Percentiles rank a stretch among this genome's conserved stretches.
phyloP scores from a whole-genome alignment of 345 rosid species.

The Mallotus nudiflorus region DNA sequence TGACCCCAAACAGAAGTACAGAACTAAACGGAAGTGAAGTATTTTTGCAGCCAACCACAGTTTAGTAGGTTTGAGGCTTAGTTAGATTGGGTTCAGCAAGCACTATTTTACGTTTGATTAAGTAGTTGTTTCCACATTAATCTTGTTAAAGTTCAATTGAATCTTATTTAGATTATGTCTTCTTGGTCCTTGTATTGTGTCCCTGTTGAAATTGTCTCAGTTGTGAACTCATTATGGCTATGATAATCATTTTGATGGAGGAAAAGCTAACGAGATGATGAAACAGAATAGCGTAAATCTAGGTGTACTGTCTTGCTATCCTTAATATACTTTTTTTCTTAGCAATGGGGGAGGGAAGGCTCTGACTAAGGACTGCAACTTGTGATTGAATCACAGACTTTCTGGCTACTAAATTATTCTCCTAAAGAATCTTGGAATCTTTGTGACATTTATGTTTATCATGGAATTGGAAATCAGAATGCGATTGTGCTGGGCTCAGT shows the following conservation, averaged over 20 bases:
- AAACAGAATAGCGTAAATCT: neutral
- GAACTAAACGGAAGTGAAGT: neutral
- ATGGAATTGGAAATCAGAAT: conserved; percentile 9
- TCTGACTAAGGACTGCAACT: neutral
- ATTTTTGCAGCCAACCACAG: neutral
- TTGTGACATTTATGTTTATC: neutral
- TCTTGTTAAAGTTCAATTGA: neutral
- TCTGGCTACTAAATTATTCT: neutral
- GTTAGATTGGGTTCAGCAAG: neutral
- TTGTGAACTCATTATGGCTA: neutral
- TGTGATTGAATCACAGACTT: neutral
- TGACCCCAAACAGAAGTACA: neutral
- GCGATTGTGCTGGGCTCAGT: too few relatives aligned
- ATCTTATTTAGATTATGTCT: neutral
- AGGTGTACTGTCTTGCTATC: neutral
- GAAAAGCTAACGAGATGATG: neutral
- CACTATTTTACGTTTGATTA: neutral
- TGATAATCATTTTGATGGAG: conserved; percentile 1
- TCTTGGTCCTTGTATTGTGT: neutral
- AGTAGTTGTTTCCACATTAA: neutral
- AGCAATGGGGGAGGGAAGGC: too few relatives aligned
- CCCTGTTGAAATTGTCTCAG: neutral
- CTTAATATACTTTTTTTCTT: neutral
- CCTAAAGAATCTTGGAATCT: neutral
- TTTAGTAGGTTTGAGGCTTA: neutral